A percentile compares a stretch with the other conserved stretches of the same genome.
phyloP scores from a whole-genome alignment of 768 basidiomycete species.

The Kwoniella dejecticola region DNA sequence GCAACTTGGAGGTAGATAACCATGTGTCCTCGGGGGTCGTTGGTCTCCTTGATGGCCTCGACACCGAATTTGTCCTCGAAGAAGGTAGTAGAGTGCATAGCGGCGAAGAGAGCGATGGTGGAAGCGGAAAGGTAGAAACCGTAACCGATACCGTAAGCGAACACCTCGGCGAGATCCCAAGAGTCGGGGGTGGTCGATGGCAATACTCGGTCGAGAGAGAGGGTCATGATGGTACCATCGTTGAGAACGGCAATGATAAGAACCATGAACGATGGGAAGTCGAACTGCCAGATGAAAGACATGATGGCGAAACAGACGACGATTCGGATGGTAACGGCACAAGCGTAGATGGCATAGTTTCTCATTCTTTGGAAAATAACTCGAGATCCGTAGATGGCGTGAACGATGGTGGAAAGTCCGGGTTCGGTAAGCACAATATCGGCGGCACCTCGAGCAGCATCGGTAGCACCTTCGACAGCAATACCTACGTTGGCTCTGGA shows the following conservation, averaged over 20 bases:
- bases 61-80: slow-evolving; percentile 88
- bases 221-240: slow-evolving; percentile 99
- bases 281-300: slow-evolving; percentile 92
- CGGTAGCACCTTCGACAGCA: slow-evolving; percentile 98
- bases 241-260: slow-evolving; percentile 96
- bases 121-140: slow-evolving; percentile 89
- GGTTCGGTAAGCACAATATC: slow-evolving; percentile 98
- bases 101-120: slow-evolving; percentile 76
- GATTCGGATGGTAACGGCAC: slow-evolving; percentile 96
- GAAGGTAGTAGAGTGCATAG: slow-evolving; percentile 83
- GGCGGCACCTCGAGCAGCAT: slow-evolving; percentile 96
- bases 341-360: slow-evolving; percentile 97
- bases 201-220: slow-evolving; percentile 86
- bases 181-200: slow-evolving; percentile 89
- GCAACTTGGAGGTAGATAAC: slow-evolving; percentile 66
- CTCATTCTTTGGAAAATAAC: slow-evolving; percentile 99
- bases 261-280: slow-evolving; percentile 99
- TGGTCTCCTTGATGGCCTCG: slow-evolving; percentile 93
- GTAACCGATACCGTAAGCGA: slow-evolving; percentile 91
- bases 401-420: slow-evolving; percentile 97
- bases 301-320: slow-evolving; percentile 96
- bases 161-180: slow-evolving; percentile 96
- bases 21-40: slow-evolving; percentile 53
- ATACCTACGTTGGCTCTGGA: slow-evolving; percentile 99
- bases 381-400: slow-evolving; percentile 97